Conservation (phyloP, 495 filamentous ascomycete species). For the Xylaria acuta region DNA sequence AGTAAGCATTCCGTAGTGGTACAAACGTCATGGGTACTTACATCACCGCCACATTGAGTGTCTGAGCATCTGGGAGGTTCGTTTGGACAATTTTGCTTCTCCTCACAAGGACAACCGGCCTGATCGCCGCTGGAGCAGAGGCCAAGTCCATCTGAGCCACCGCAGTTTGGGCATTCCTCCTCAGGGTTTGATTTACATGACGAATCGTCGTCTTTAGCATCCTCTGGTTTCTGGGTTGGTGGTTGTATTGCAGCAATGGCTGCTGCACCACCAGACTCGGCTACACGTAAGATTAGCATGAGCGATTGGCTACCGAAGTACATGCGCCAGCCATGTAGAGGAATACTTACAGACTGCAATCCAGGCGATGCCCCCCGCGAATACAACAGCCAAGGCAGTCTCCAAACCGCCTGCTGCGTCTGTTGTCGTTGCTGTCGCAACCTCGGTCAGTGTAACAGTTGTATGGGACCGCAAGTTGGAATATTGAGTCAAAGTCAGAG, state of each 20-base stretch:
- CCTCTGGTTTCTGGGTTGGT: background rate
- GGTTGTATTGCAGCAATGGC: background rate
- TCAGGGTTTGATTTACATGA: background rate
- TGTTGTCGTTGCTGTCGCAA: background rate
- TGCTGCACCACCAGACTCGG: background rate
- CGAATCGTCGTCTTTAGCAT: background rate
- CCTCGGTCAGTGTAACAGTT: background rate
- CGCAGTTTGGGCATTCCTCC: background rate
- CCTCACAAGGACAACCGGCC: background rate
- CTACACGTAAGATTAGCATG: no score
- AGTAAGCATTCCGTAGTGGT: background rate
- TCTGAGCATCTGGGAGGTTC: conserved; percentile 1
- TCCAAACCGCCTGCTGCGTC: background rate
- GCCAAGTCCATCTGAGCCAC: background rate
- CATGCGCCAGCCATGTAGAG: no score
- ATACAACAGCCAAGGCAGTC: background rate
- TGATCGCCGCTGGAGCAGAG: conserved; percentile 1
- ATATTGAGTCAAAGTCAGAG: background rate
- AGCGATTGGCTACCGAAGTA: no score
- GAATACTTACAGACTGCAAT: background rate
- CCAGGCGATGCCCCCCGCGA: background rate
- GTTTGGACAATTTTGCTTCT: background rate
- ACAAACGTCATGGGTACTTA: background rate
- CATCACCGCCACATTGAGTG: background rate
- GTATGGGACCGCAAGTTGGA: background rate